phyloP scores from a whole-genome alignment of 768 basidiomycete genomes.

The Hortiboletus flavorubellus region DNA sequence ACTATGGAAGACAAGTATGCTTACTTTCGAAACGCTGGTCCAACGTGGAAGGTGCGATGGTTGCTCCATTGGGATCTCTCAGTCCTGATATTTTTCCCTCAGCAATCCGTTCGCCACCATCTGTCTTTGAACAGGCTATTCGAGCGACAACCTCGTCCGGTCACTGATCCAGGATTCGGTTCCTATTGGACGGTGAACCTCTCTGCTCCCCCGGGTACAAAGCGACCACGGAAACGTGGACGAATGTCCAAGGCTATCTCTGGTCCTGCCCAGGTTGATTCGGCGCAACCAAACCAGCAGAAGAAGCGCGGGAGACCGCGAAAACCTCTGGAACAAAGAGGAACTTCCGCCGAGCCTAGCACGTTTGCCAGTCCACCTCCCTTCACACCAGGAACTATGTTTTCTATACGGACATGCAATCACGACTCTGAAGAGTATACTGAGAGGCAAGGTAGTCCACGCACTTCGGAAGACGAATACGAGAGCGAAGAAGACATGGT shows the following conservation, averaged over 20 bases:
- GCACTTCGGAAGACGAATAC: constrained; percentile 48
- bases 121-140: constrained; percentile 79
- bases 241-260: constrained; percentile 48
- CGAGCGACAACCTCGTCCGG: constrained; percentile 77
- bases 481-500: constrained; percentile 69
- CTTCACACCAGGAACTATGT: constrained; percentile 20
- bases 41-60: constrained; percentile 74
- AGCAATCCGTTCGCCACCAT: constrained; percentile 90
- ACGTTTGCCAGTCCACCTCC: constrained; percentile 13
- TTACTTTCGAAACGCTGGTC: constrained; percentile 76
- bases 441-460: constrained; percentile 36
- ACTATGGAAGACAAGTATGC: constrained; percentile 85
- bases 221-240: constrained; percentile 79
- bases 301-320: constrained; percentile 43
- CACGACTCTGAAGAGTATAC: constrained; percentile 40
- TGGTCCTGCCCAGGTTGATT: constrained; percentile 12
- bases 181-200: constrained; percentile 92
- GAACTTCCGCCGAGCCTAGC: constrained; percentile 15
- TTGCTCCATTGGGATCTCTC: background rate
- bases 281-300: constrained; percentile 14
- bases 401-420: constrained; percentile 27
- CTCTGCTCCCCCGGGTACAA: constrained; percentile 79
- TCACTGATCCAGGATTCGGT: constrained; percentile 82
- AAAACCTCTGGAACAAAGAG: constrained; percentile 24
- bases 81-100: constrained; percentile 10